Percentiles rank a stretch among this genome's conserved stretches.
phyloP scores from a whole-genome alignment of 345 rosid species.

The Dipteronia sinensis region DNA sequence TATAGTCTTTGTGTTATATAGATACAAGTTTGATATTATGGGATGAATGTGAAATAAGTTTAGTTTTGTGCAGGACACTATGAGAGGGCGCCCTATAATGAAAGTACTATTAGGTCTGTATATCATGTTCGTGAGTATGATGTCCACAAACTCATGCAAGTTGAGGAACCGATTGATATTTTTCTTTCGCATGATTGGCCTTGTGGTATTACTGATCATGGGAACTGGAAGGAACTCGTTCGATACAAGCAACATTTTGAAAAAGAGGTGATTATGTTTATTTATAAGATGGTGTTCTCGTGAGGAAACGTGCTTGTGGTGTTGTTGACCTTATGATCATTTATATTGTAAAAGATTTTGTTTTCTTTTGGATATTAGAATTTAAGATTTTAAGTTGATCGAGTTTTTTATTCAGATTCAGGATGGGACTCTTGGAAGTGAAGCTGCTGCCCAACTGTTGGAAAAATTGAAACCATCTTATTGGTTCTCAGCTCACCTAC shows the following conservation, averaged over 20 bases:
- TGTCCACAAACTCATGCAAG: conserved; percentile 81
- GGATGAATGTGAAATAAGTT: not conserved
- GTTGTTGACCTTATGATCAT: not conserved
- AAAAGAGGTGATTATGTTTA: conserved; percentile 52
- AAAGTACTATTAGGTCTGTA: conserved; percentile 62
- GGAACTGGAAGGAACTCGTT: conserved; percentile 66
- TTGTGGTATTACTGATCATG: conserved; percentile 81
- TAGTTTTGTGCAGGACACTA: conserved; percentile 60
- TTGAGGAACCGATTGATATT: conserved; percentile 78
- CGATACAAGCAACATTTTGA: conserved; percentile 55
- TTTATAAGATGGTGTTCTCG: not conserved
- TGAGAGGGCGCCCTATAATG: conserved; percentile 86
- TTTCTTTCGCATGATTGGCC: conserved; percentile 99
- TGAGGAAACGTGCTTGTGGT: not conserved
- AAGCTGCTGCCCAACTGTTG: conserved; percentile 81
- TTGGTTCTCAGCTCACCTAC: conserved; percentile 98
- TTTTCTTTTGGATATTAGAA: not conserved
- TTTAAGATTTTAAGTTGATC: not conserved
- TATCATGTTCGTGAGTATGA: conserved; percentile 95
- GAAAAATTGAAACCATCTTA: conserved; percentile 72
- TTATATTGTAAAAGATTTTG: not conserved
- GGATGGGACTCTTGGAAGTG: conserved; percentile 76
- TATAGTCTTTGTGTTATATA: not conserved
- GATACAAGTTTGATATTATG: not conserved
- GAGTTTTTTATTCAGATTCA: conserved; percentile 45